Base-by-base conservation (phyloP, 306 rosid genomes). In the Ormosia emarginata region DNA sequence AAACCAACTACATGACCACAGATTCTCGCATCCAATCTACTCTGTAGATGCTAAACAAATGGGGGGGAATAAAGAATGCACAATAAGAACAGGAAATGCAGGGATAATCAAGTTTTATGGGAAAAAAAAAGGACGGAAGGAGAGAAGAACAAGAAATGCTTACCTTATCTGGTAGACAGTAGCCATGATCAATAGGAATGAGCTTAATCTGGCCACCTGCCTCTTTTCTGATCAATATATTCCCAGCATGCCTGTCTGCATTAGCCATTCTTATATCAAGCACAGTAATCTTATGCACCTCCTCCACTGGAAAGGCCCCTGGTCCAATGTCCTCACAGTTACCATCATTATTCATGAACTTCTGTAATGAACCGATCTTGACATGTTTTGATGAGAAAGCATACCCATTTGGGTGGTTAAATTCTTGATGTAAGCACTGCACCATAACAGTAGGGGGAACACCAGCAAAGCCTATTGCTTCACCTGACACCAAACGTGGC, bases 161-260 rank as follows among this genome's bases (percentile, higher is more conserved):
- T 86, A 91, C 97, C 88, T 68, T 91, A 71, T 86, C 89, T 13
- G 97, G 97, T 40, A 93, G 82, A 88, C 97, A 93, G 71, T 93
- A 93, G 40, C 97, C 95, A 83, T 93, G 97, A 79, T 93, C 97
- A 52, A 93, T 93, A 67, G 97, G 97, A 82, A 90, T 81, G 79
- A 93, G 95, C 85, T 85, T 82, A 40, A 67, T 87, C 37, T 68
- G 78, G 61, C 89, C 89, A 68, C 63, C 75, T 61, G 77, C 79
- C 4, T 79, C 84, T 78, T 84, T 90, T 63, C 74, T 61, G 70
- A 88, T 82, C 90, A 93, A 83, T 47, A 93, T 93, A 78, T 93
- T 93, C 47, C 97, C 97, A 67, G 92, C 91, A 88, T 93, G 97
- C 77, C 95, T 85, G 68, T 93, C 97, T 69, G 95, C 90, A 84